A percentile compares a stretch with the other conserved stretches of the same genome.
These are phyloP conservation scores for Annona squamosa DNA, from an alignment of 164 flowering plant genomes.

Conservation along the genomic window DNA sequence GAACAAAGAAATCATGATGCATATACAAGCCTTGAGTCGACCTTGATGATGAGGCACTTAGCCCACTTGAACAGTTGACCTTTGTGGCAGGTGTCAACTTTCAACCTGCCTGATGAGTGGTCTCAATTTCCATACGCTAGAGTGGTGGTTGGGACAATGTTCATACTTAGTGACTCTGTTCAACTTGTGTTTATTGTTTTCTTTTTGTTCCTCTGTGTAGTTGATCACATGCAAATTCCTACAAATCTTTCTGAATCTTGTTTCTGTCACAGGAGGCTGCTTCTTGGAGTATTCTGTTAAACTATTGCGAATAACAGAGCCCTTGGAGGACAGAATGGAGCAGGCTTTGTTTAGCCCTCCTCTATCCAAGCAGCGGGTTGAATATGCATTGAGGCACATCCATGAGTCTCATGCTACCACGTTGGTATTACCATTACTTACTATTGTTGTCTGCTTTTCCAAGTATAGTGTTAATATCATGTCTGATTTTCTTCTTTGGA, in stretches of 20 bases:
- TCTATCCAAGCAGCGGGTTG: constrained; percentile 91
- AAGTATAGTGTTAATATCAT: not conserved
- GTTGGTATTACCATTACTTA: constrained; percentile 41
- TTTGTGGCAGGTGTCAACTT: no score
- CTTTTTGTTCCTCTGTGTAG: no score
- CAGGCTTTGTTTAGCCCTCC: constrained; percentile 95
- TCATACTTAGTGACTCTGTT: no score
- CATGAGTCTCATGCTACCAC: constrained; percentile 59
- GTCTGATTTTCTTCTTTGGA: constrained; percentile 1
- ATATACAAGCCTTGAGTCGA: no score
- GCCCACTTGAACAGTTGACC: no score
- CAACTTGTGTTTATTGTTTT: no score
- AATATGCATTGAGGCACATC: constrained; percentile 69
- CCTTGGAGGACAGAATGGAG: constrained; percentile 93
- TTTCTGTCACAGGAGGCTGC: constrained; percentile 42
- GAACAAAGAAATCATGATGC: no score
- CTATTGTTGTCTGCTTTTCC: not conserved
- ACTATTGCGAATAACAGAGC: constrained; percentile 63
- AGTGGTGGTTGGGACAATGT: no score
- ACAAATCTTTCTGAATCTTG: not conserved
- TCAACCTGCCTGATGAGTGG: no score
- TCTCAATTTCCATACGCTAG: no score
- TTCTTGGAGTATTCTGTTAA: constrained; percentile 55
- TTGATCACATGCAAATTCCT: not conserved
- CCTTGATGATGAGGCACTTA: no score